Evolutionary conservation across 352 stramenopile genomes (phyloP).

Genomic region (Phytophthora multivora): DNA sequence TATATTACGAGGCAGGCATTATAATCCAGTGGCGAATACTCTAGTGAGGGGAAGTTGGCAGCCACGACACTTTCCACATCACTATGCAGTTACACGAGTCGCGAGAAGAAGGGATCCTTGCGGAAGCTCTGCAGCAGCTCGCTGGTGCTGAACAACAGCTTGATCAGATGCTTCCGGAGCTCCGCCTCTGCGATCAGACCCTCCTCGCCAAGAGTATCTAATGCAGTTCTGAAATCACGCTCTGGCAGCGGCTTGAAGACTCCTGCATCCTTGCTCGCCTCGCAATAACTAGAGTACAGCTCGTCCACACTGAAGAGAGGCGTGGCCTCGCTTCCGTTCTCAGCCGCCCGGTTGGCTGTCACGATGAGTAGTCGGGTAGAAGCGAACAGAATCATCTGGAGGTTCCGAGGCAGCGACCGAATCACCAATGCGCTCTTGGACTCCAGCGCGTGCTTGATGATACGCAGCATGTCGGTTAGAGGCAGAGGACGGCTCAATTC

Average conservation of each 20-base stretch:
- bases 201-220: constrained; percentile 75
- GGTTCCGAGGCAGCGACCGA: constrained; percentile 69
- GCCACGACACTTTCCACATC: constrained; percentile 12
- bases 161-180: constrained; percentile 77
- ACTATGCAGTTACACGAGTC: constrained; percentile 53
- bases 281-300: constrained; percentile 72
- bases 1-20: constrained; percentile 33
- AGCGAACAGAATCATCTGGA: constrained; percentile 85
- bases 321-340: constrained; percentile 23
- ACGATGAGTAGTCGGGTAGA: constrained; percentile 54
- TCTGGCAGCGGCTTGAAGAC: constrained; percentile 65
- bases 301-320: constrained; percentile 62
- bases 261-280: constrained; percentile 66
- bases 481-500: constrained; percentile 43
- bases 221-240: constrained; percentile 67
- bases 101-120: constrained; percentile 75
- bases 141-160: constrained; percentile 70
- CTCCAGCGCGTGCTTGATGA: constrained; percentile 76
- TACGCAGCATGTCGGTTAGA: constrained; percentile 74
- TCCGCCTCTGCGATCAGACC: constrained; percentile 60
- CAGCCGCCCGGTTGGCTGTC: constrained; percentile 28
- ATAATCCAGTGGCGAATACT: constrained; percentile 34
- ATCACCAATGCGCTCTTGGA: constrained; percentile 63
- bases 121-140: constrained; percentile 76
- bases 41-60: constrained; percentile 4